A percentile compares a stretch with the other conserved stretches of the same genome.
phyloP scores from a whole-genome alignment of 2,329 filamentous ascomycete genomes.

The Talaromyces sp. region DNA sequence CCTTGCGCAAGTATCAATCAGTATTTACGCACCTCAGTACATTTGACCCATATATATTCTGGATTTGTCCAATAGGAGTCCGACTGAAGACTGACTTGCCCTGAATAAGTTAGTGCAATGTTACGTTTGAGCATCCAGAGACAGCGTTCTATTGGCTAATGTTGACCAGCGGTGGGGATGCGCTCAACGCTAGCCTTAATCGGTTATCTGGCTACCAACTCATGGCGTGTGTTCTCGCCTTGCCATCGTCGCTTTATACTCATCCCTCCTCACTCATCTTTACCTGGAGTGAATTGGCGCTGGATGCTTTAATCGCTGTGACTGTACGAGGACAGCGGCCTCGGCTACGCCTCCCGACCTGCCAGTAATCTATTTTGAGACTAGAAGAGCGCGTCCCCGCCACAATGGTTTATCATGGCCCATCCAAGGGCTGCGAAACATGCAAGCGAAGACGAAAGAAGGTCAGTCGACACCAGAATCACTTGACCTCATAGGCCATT shows the following conservation, averaged over 20 bases:
- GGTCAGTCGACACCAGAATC: neutral
- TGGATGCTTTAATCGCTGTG: neutral
- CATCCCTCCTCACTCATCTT: neutral
- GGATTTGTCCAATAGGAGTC: neutral
- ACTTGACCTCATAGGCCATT: neutral
- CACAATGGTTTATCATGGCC: constrained; percentile 3
- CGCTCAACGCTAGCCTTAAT: neutral
- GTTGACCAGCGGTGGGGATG: neutral
- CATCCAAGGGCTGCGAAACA: constrained; percentile 5
- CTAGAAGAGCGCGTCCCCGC: neutral
- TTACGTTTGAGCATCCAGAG: neutral
- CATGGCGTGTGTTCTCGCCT: neutral
- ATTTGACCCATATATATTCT: neutral
- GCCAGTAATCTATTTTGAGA: neutral
- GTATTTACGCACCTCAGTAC: neutral
- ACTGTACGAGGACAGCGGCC: neutral
- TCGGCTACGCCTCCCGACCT: neutral
- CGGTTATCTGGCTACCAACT: neutral
- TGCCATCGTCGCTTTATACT: neutral
- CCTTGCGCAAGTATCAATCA: too few relatives aligned
- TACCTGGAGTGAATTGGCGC: neutral
- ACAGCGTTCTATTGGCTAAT: neutral
- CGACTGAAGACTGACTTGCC: too few relatives aligned
- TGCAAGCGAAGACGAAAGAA: constrained; percentile 7
- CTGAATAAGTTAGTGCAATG: neutral